These are phyloP conservation scores for Nelumbo lutea DNA, from an alignment of 164 flowering plant species.

Conservation along the genomic window DNA sequence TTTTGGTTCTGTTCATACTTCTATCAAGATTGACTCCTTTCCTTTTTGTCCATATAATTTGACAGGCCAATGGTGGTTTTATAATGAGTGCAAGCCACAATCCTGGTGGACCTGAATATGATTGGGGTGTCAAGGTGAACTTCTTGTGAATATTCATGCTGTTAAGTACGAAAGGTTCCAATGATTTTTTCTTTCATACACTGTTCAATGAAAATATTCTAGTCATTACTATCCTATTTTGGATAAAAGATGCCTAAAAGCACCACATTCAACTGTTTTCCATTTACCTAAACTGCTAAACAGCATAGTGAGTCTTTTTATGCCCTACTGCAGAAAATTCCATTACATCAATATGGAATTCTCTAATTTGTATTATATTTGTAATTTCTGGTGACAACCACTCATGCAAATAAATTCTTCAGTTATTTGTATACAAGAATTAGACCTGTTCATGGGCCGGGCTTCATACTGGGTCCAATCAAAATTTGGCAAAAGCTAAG, in stretches of 20 bases:
- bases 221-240: background rate
- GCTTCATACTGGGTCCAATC: too few species aligned
- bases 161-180: background rate
- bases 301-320: background rate
- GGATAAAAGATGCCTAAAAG: background rate
- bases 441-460: too few species aligned
- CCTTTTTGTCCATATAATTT: slow-evolving; percentile 1
- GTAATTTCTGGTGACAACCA: background rate
- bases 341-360: background rate
- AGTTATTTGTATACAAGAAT: too few species aligned
- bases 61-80: slow-evolving; percentile 98
- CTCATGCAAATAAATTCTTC: too few species aligned
- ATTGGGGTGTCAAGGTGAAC: slow-evolving; percentile 97
- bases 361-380: background rate
- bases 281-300: background rate
- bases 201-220: background rate
- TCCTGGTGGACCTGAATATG: slow-evolving; percentile 99
- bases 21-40: background rate
- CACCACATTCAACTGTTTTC: background rate
- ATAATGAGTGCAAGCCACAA: slow-evolving; percentile 99
- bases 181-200: background rate
- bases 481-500: too few species aligned
- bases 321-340: background rate
- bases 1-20: slow-evolving; percentile 3
- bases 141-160: background rate